Evolutionary conservation across 1,284 basidiomycete species (phyloP).

Genomic region (Ceratobasidium sp.): DNA sequence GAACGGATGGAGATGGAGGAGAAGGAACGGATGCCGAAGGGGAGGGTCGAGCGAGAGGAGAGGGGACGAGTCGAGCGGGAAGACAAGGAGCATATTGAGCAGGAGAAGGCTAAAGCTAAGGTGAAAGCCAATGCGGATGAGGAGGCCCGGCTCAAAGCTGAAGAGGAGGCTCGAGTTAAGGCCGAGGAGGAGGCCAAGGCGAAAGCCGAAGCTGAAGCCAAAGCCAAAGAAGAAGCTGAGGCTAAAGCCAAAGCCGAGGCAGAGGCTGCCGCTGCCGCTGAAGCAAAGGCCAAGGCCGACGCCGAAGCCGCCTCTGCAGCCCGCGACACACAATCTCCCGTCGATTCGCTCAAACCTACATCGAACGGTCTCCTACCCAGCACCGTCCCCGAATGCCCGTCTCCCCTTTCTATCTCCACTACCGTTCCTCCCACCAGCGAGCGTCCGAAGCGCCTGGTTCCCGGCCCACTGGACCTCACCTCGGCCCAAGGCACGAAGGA

Average conservation of each 20-base stretch:
- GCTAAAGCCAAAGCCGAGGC: slow-evolving; percentile 51
- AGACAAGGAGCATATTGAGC: slow-evolving; percentile 52
- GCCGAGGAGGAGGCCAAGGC: slow-evolving; percentile 58
- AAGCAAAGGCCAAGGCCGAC: slow-evolving; percentile 53
- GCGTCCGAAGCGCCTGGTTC: slow-evolving; percentile 57
- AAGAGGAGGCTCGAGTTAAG: slow-evolving; percentile 54
- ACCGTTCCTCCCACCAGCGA: slow-evolving; percentile 50
- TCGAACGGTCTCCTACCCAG: slow-evolving; percentile 56
- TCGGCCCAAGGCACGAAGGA: slow-evolving; percentile 62
- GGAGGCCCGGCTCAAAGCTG: slow-evolving; percentile 60
- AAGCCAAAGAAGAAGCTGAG: slow-evolving; percentile 53
- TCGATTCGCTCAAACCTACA: slow-evolving; percentile 56
- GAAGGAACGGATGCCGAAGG: slow-evolving; percentile 54
- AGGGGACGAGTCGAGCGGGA: slow-evolving; percentile 50
- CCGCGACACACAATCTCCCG: slow-evolving; percentile 51
- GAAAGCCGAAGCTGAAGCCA: slow-evolving; percentile 46
- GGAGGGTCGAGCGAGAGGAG: slow-evolving; percentile 43
- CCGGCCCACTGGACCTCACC: slow-evolving; percentile 80
- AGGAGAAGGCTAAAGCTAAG: slow-evolving; percentile 58
- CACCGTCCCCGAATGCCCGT: slow-evolving; percentile 57
- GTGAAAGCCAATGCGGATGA: slow-evolving; percentile 60
- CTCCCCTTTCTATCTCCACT: slow-evolving; percentile 53
- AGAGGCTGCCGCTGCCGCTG: slow-evolving; percentile 49
- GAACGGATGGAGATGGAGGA: slow-evolving; percentile 4
- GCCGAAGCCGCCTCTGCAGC: slow-evolving; percentile 50